Conservation (phyloP, 2,329 filamentous ascomycete species). For the Alternaria novae-zelandiae region DNA sequence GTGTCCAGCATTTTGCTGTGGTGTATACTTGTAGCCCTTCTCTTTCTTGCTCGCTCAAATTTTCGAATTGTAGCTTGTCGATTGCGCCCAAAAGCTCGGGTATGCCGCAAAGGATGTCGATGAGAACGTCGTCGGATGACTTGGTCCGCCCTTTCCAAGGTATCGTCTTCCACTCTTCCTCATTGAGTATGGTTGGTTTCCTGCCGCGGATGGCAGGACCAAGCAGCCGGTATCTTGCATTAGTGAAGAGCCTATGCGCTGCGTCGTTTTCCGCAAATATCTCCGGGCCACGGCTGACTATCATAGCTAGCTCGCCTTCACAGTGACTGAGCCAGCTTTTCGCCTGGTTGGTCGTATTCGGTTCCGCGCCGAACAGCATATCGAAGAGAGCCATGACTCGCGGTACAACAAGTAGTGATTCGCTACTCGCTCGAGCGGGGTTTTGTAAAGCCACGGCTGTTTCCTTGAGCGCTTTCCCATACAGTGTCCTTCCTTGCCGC, state of each 20-base stretch:
- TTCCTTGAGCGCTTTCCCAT: slow-evolving; percentile 34
- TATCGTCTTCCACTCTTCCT: slow-evolving; percentile 43
- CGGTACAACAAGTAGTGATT: slow-evolving; percentile 37
- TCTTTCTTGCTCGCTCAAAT: slow-evolving; percentile 1
- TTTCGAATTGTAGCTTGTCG: slow-evolving; percentile 23
- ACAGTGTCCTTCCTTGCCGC: slow-evolving; percentile 29
- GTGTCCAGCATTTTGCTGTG: slow-evolving; percentile 22
- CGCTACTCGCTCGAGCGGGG: slow-evolving; percentile 19
- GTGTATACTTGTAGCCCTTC: slow-evolving; percentile 10
- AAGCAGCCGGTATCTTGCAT: slow-evolving; percentile 29
- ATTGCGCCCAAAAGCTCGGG: slow-evolving; percentile 41
- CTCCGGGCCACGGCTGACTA: slow-evolving; percentile 26
- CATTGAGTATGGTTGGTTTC: slow-evolving; percentile 38
- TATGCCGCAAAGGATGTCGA: slow-evolving; percentile 42
- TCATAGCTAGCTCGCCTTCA: slow-evolving; percentile 33
- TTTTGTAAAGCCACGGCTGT: slow-evolving; percentile 27
- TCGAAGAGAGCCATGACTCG: slow-evolving; percentile 32
- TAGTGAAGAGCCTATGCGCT: slow-evolving; percentile 31
- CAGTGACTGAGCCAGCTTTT: slow-evolving; percentile 39
- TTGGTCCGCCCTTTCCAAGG: slow-evolving; percentile 44
- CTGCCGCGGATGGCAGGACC: slow-evolving; percentile 45
- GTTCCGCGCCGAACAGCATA: slow-evolving; percentile 38
- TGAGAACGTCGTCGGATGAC: slow-evolving; percentile 41
- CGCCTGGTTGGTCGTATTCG: slow-evolving; percentile 24
- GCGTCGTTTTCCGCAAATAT: slow-evolving; percentile 18